Evolutionary conservation across 2,329 filamentous ascomycete species (phyloP).

Genomic region (Diaporthe eres): DNA sequence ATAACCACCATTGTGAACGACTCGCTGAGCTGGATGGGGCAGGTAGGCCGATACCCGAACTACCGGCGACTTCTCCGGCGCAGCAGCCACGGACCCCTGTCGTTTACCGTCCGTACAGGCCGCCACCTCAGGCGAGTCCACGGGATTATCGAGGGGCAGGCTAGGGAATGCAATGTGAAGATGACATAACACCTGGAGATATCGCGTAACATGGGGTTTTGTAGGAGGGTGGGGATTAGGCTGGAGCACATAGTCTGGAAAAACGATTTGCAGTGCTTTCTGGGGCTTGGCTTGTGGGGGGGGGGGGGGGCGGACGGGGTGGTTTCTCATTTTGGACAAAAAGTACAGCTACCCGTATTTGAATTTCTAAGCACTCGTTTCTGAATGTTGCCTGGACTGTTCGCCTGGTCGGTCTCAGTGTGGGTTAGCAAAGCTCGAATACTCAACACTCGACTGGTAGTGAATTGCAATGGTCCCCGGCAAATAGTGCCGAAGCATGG

Average conservation of each 20-base stretch:
- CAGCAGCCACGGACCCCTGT: neutral
- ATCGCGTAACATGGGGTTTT: neutral
- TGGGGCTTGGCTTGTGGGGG: neutral
- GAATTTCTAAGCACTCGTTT: neutral
- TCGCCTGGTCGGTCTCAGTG: neutral
- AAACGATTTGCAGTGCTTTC: neutral
- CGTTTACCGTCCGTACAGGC: conserved; percentile 35
- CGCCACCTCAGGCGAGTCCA: neutral
- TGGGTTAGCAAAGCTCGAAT: neutral
- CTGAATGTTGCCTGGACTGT: neutral
- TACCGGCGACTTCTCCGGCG: neutral
- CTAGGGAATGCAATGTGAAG: neutral
- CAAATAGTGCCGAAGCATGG: conserved; percentile 9
- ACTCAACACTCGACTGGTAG: too few relatives aligned
- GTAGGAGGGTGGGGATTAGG: neutral
- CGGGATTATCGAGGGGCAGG: neutral
- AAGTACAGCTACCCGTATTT: neutral
- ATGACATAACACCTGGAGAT: neutral
- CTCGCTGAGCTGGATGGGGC: conserved; percentile 38
- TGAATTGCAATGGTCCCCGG: neutral
- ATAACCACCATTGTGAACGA: neutral
- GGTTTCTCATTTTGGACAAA: neutral
- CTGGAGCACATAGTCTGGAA: neutral
- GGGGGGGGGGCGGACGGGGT: neutral
- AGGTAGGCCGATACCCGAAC: conserved; percentile 18